These are phyloP conservation scores for Suillus brevipes DNA, from an alignment of 768 basidiomycete genomes.

Conservation along the genomic window DNA sequence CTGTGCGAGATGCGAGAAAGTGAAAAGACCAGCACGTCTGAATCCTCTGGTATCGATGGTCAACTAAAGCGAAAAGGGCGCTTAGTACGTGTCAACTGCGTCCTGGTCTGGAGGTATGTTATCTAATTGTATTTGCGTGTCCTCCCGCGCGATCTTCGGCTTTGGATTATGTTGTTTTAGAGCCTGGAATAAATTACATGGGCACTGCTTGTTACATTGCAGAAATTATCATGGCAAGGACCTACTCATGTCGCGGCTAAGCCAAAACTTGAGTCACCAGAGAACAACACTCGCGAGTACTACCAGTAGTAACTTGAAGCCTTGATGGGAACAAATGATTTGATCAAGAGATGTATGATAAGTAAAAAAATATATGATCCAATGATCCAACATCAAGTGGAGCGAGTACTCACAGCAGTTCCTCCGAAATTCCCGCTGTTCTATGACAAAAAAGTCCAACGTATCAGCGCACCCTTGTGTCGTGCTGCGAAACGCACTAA, in stretches of 20 bases:
- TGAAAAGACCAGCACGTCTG: slow-evolving; percentile 38
- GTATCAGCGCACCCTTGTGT: slow-evolving; percentile 39
- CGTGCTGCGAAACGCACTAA: slow-evolving; percentile 61
- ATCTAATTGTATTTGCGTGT: slow-evolving; percentile 74
- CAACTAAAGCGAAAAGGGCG: slow-evolving; percentile 11
- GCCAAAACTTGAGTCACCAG: slow-evolving; percentile 43
- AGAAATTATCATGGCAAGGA: slow-evolving; percentile 16
- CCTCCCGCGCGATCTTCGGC: slow-evolving; percentile 67
- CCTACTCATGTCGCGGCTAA: slow-evolving; percentile 72
- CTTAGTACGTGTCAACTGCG: slow-evolving; percentile 68
- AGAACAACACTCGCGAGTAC: too few species aligned
- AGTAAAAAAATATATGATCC: too few species aligned
- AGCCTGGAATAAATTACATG: slow-evolving; percentile 38
- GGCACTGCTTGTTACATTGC: background rate
- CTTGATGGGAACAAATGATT: too few species aligned
- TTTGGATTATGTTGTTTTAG: slow-evolving; percentile 76
- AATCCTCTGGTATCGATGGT: slow-evolving; percentile 31
- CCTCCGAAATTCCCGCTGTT: too few species aligned
- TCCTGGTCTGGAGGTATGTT: slow-evolving; percentile 34
- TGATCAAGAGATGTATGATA: too few species aligned
- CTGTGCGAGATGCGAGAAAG: background rate
- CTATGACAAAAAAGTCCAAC: too few species aligned
- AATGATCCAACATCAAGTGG: too few species aligned
- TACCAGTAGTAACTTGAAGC: too few species aligned
- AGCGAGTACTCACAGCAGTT: too few species aligned